phyloP scores from a whole-genome alignment of 257 asterid genomes.

The Ocimum tenuiflorum region DNA sequence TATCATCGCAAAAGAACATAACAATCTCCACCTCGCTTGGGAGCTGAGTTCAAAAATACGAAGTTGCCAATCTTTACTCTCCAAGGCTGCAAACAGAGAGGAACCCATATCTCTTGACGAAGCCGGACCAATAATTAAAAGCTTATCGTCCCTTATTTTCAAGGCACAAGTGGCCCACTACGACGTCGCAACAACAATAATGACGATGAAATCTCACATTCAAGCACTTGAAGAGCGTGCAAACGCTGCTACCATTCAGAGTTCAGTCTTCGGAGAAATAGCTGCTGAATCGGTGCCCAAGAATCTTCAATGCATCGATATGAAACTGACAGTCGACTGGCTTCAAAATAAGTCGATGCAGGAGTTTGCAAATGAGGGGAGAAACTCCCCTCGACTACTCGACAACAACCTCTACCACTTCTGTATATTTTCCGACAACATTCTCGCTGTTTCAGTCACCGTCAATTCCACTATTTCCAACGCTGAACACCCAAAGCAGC shows the following conservation, averaged over 20 bases:
- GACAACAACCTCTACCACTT: slow-evolving; percentile 83
- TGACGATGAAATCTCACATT: slow-evolving; percentile 78
- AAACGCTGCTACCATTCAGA: slow-evolving; percentile 57
- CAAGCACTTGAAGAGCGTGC: slow-evolving; percentile 76
- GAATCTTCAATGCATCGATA: slow-evolving; percentile 58
- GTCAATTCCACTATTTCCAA: slow-evolving; percentile 72
- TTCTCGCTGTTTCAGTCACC: slow-evolving; percentile 68
- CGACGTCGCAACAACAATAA: slow-evolving; percentile 80
- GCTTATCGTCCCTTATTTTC: slow-evolving; percentile 68
- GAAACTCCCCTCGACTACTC: slow-evolving; percentile 61
- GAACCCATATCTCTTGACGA: slow-evolving; percentile 68
- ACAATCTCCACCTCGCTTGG: slow-evolving; percentile 83
- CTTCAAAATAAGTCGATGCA: slow-evolving; percentile 39
- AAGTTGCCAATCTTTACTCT: slow-evolving; percentile 67
- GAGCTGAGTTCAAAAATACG: slow-evolving; percentile 70
- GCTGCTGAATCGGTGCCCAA: slow-evolving; percentile 74
- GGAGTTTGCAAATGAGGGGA: slow-evolving; percentile 50
- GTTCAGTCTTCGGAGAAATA: slow-evolving; percentile 61
- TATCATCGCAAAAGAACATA: slow-evolving; percentile 74
- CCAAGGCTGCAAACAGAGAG: slow-evolving; percentile 75
- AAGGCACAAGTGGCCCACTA: slow-evolving; percentile 78
- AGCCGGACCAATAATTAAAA: slow-evolving; percentile 67
- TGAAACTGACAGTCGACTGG: slow-evolving; percentile 66
- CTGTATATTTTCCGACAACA: slow-evolving; percentile 78
- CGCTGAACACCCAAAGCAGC: slow-evolving; percentile 79